A percentile compares a stretch with the other conserved stretches of the same genome.
phyloP scores from a whole-genome alignment of 192 early-diverging fungal genomes.

The Backusella circina region DNA sequence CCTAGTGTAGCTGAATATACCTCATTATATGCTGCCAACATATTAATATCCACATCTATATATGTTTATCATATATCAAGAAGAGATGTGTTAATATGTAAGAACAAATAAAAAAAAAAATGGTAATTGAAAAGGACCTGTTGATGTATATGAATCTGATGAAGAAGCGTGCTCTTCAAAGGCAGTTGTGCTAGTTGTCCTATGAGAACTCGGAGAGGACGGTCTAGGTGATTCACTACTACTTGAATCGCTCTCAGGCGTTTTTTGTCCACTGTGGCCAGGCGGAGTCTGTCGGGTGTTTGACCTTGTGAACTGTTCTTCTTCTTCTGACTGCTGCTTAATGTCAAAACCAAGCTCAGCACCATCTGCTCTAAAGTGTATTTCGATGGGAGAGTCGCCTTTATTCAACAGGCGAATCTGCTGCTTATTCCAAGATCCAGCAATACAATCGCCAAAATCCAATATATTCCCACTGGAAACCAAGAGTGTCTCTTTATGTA shows the following conservation, averaged over 20 bases:
- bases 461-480: conserved; percentile 69
- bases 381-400: conserved; percentile 65
- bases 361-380: conserved; percentile 62
- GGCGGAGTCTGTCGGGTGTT: neutral
- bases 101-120: neutral
- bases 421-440: conserved; percentile 76
- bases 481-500: conserved; percentile 66
- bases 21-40: conserved; percentile 1
- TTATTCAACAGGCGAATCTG: conserved; percentile 78
- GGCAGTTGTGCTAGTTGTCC: neutral
- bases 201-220: neutral
- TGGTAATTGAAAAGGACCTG: neutral
- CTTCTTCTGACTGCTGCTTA: conserved; percentile 16
- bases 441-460: conserved; percentile 92
- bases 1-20: neutral
- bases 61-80: neutral
- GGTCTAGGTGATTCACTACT: neutral
- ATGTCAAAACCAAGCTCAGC: conserved; percentile 55
- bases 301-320: neutral
- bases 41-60: conserved; percentile 5
- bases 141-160: neutral
- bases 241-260: neutral
- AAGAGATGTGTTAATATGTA: neutral
- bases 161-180: neutral
- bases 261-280: neutral